Percentiles rank a stretch among this genome's conserved stretches.
phyloP scores from a whole-genome alignment of 2,329 filamentous ascomycete species.

The Colletotrichum camelliae region DNA sequence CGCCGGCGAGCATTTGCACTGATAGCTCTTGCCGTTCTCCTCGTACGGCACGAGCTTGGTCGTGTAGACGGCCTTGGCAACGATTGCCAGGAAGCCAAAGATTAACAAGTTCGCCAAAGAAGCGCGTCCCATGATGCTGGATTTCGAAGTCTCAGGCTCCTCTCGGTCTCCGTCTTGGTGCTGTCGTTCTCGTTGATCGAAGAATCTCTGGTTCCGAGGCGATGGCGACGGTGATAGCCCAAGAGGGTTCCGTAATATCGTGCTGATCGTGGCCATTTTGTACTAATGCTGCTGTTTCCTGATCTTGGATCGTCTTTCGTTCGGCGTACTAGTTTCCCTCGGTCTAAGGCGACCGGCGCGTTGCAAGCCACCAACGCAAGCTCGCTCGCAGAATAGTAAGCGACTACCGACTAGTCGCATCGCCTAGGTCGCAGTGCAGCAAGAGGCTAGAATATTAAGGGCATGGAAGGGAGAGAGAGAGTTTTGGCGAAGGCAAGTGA shows the following conservation, averaged over 20 bases:
- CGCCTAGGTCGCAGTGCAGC: neutral
- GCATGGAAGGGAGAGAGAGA: neutral
- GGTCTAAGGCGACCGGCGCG: neutral
- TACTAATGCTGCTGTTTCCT: neutral
- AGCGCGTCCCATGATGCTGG: neutral
- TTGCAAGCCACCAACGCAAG: neutral
- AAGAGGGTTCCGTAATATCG: neutral
- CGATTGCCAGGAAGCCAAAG: neutral
- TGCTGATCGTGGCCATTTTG: constrained; percentile 11
- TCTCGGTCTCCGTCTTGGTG: neutral
- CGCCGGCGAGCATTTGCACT: constrained; percentile 52
- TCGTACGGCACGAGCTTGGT: neutral
- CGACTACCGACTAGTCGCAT: constrained; percentile 3
- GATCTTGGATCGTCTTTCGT: neutral
- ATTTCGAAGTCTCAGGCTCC: neutral
- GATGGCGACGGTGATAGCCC: neutral
- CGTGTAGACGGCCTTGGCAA: neutral
- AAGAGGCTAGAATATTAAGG: neutral
- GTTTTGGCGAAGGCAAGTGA: neutral
- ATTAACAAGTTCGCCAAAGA: neutral
- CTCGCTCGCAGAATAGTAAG: neutral
- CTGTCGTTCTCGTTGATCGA: neutral
- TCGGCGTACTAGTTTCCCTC: neutral
- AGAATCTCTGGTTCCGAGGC: neutral
- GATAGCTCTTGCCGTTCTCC: constrained; percentile 7